These are phyloP conservation scores for Aureobasidium zeae DNA, from an alignment of 2,329 filamentous ascomycete genomes.

Conservation along the genomic window DNA sequence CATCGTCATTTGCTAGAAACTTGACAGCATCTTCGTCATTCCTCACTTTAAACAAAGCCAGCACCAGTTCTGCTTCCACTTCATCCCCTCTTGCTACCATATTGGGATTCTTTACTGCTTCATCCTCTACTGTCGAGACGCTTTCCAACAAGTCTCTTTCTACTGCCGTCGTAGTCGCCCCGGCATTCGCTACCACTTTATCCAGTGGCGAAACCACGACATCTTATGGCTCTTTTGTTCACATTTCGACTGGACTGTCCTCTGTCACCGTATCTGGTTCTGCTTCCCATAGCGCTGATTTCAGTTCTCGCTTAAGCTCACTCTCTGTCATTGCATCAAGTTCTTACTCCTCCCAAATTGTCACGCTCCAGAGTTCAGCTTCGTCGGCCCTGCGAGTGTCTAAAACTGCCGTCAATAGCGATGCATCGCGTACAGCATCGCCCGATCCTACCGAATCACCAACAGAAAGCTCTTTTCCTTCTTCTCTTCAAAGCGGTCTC, in stretches of 20 bases:
- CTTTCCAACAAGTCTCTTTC: slow-evolving; percentile 13
- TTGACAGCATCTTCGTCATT: slow-evolving; percentile 17
- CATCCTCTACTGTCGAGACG: slow-evolving; percentile 14
- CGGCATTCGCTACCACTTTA: slow-evolving; percentile 11
- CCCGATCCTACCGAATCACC: neutral
- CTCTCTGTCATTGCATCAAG: slow-evolving; percentile 3
- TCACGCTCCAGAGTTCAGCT: slow-evolving; percentile 4
- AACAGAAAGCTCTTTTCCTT: neutral
- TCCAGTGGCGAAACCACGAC: slow-evolving; percentile 15
- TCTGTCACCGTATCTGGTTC: slow-evolving; percentile 1
- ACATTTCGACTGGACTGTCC: neutral
- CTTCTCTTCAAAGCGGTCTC: neutral
- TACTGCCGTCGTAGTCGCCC: slow-evolving; percentile 6
- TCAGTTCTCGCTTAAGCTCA: slow-evolving; percentile 3
- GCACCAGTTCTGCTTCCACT: neutral
- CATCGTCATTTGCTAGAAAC: slow-evolving; percentile 15
- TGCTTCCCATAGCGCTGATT: neutral
- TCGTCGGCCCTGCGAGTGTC: neutral
- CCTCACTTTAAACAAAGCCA: slow-evolving; percentile 5
- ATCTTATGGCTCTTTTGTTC: slow-evolving; percentile 8
- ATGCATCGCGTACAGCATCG: neutral
- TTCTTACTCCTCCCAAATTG: slow-evolving; percentile 10
- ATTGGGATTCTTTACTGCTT: slow-evolving; percentile 11
- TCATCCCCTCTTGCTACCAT: slow-evolving; percentile 2
- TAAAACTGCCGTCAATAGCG: neutral